Percentiles rank a stretch among this genome's conserved stretches.
phyloP scores from a whole-genome alignment of 495 filamentous ascomycete genomes.

The Podospora comata region DNA sequence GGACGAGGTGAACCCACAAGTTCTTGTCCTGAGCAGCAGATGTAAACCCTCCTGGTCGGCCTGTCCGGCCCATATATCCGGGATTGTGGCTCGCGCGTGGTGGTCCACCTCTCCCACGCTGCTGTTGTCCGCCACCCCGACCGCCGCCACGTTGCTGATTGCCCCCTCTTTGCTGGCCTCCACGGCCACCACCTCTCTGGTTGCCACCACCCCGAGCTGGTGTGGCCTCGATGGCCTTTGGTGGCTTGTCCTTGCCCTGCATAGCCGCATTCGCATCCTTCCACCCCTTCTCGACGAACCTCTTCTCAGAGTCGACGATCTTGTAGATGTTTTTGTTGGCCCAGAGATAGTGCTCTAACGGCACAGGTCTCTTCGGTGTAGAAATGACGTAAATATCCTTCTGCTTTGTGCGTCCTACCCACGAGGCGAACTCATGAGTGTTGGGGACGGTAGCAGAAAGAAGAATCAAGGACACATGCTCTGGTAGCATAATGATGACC shows the following conservation, averaged over 20 bases:
- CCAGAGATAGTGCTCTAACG: slow-evolving; percentile 95
- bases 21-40: slow-evolving; percentile 90
- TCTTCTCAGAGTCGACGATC: slow-evolving; percentile 90
- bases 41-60: slow-evolving; percentile 76
- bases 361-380: slow-evolving; percentile 90
- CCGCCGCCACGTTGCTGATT: slow-evolving; percentile 50
- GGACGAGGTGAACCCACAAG: slow-evolving; percentile 93
- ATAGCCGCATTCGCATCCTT: slow-evolving; percentile 86
- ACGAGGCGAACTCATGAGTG: slow-evolving; percentile 95
- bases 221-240: slow-evolving; percentile 54
- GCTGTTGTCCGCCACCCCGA: slow-evolving; percentile 55
- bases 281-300: slow-evolving; percentile 86
- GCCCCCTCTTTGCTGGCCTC: slow-evolving; percentile 49
- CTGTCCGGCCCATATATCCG: slow-evolving; percentile 84
- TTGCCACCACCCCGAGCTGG: slow-evolving; percentile 47
- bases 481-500: slow-evolving; percentile 98
- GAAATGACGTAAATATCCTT: slow-evolving; percentile 99
- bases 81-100: slow-evolving; percentile 55
- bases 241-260: slow-evolving; percentile 71
- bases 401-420: slow-evolving; percentile 97
- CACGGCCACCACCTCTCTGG: slow-evolving; percentile 48
- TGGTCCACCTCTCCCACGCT: slow-evolving; percentile 57
- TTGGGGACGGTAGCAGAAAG: slow-evolving; percentile 97
- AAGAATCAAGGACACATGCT: slow-evolving; percentile 91
- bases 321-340: slow-evolving; percentile 86